Percentiles rank a stretch among this genome's conserved stretches.
Conservation (phyloP, 805 yeast genomes). For the Ogataea pilisensis region DNA sequence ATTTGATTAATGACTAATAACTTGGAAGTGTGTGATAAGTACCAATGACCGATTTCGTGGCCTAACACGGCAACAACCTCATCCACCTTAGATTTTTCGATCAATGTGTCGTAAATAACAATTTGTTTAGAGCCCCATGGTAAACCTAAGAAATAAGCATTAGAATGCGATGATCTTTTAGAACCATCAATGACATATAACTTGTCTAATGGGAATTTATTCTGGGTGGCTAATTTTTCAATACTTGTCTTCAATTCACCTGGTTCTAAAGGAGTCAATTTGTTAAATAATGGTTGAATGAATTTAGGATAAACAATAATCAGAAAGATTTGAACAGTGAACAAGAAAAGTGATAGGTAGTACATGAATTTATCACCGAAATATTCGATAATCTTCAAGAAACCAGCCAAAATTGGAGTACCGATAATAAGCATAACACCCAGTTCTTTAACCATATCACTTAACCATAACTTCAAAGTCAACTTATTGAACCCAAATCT, state of each 20-base stretch:
- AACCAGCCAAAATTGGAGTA: conserved; percentile 66
- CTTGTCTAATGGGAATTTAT: conserved; percentile 82
- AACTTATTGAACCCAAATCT: conserved; percentile 89
- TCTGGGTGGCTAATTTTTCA: conserved; percentile 69
- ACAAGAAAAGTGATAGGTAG: conserved; percentile 70
- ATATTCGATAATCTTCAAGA: conserved; percentile 75
- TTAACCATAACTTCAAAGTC: conserved; percentile 65
- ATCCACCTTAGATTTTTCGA: conserved; percentile 66
- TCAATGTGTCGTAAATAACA: conserved; percentile 88
- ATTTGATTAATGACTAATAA: conserved; percentile 62
- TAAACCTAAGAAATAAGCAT: conserved; percentile 92
- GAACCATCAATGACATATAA: conserved; percentile 95
- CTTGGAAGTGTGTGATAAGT: conserved; percentile 79
- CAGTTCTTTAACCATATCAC: conserved; percentile 64
- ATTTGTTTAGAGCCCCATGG: conserved; percentile 94
- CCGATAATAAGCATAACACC: conserved; percentile 55
- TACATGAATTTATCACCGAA: conserved; percentile 79
- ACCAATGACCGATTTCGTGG: conserved; percentile 99
- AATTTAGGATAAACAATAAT: conserved; percentile 78
- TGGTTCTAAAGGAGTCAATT: conserved; percentile 81
- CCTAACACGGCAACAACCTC: conserved; percentile 94
- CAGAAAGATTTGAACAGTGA: conserved; percentile 66
- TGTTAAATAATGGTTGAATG: conserved; percentile 91
- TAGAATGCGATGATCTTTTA: conserved; percentile 91
- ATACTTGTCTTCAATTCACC: conserved; percentile 83